These are phyloP conservation scores for Nannizziopsis barbatae DNA, from an alignment of 2,329 filamentous ascomycete genomes.

Conservation along the genomic window DNA sequence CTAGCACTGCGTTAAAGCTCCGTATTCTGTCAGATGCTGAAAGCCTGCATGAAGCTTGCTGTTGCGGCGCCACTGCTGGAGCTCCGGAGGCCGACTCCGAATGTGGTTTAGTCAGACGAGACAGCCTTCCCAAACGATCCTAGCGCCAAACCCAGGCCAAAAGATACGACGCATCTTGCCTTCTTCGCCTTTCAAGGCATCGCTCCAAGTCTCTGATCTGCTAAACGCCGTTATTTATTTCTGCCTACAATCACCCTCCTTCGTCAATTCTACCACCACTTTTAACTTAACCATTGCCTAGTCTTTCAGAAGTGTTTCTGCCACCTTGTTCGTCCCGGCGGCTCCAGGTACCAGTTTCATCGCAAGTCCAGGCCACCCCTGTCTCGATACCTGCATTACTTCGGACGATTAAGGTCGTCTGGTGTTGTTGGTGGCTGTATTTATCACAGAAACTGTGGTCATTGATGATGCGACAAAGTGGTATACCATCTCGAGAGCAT, in stretches of 20 bases:
- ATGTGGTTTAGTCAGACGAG: conserved; percentile 6
- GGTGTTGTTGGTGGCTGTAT: conserved; percentile 15
- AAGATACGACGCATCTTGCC: conserved; percentile 9
- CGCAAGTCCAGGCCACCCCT: conserved; percentile 1
- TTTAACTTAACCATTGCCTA: neutral
- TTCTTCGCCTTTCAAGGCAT: conserved; percentile 1
- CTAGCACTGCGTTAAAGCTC: neutral
- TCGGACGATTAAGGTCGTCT: conserved; percentile 5
- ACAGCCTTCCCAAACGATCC: conserved; percentile 5
- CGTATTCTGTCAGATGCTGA: neutral
- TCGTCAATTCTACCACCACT: neutral
- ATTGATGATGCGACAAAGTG: conserved; percentile 37
- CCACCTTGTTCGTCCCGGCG: neutral
- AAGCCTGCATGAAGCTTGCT: neutral
- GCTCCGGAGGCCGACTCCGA: conserved; percentile 3
- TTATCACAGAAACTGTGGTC: conserved; percentile 25
- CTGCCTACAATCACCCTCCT: too few relatives aligned
- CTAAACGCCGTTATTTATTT: too few relatives aligned
- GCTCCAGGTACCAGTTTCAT: neutral
- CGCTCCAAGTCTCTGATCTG: conserved; percentile 1
- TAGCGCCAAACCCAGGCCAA: conserved; percentile 9
- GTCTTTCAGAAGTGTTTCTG: neutral
- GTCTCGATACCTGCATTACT: conserved; percentile 5
- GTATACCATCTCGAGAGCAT: conserved; percentile 30
- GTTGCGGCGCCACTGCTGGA: conserved; percentile 2